Evolutionary conservation across 257 asterid genomes (phyloP), one percentile per base, ranked within the genome.

Genomic region (Forsythia viridissima): DNA sequence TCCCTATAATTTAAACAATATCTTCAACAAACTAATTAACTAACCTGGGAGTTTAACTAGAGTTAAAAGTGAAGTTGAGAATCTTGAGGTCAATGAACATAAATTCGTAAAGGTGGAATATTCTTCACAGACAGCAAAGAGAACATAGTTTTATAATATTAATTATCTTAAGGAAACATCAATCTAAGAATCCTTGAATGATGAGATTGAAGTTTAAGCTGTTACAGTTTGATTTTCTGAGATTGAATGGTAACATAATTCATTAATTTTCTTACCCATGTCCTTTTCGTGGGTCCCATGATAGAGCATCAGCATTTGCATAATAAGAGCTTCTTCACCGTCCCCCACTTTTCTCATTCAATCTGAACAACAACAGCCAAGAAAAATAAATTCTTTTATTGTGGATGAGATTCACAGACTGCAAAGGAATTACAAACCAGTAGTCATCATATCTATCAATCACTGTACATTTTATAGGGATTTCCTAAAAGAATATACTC

Each of bases 281-380:
- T 83, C 73, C 11, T 21, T 39, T 12, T 83, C 67, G 40, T 84
- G 84, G 87, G 80, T n/a, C 83, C 82, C 48, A 65, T 1, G 12
- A 70, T 43, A 40, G 48, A n/a, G 66, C 37, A 21, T 12, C 69
- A 3, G 8, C 76, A 4, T 84, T 74, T 77, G 83, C 83, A 80
- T 78, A 80, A 77, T 63, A 82, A 82, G 65, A 80, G 85, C 82
- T 78, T 78, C 85, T 80, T 51, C 80, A 67, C 84, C 71, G 73
- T 82, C 77, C 70, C 63, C 84, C 77, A 44, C 72, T 21, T 13
- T 34, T 76, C 73, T 71, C 68, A 8, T 80, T 80, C 79, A 76
- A 57, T 84, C 55, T 30, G 40, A 30, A 21, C 3, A 63, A 63
- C 38, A 63, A 68, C 34, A 18, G 6, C 16, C n/a, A 65, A 71